Conservation (phyloP, 164 flowering plant genomes). For the Malania oleifera region DNA sequence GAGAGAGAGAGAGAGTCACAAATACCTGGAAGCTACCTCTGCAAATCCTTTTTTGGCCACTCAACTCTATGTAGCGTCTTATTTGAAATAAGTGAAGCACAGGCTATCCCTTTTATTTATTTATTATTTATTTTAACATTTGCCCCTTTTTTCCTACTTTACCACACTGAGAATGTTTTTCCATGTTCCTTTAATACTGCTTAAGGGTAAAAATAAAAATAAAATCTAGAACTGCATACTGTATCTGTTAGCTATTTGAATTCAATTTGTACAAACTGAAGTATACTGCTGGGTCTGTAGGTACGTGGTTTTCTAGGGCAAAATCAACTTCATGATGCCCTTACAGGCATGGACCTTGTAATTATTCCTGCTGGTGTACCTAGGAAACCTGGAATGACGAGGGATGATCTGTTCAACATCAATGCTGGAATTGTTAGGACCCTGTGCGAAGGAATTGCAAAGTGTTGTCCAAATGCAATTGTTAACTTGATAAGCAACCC, state of each 20-base stretch:
- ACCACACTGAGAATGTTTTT: too few relatives aligned
- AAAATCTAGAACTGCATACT: too few relatives aligned
- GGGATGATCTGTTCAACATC: constrained; percentile 94
- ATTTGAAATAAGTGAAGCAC: too few relatives aligned
- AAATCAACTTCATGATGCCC: constrained; percentile 73
- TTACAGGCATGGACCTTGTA: constrained; percentile 92
- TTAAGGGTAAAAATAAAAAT: too few relatives aligned
- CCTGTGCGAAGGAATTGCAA: constrained; percentile 81
- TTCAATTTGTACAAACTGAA: not conserved
- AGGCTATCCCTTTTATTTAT: too few relatives aligned
- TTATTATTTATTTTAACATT: too few relatives aligned
- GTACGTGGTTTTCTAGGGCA: constrained; percentile 94
- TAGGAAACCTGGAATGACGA: constrained; percentile 98
- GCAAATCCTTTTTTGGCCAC: too few relatives aligned
- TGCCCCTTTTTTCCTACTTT: too few relatives aligned
- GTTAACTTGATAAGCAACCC: constrained; percentile 80
- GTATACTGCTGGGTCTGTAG: constrained; percentile 28
- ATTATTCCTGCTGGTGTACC: constrained; percentile 99
- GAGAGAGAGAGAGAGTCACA: too few relatives aligned
- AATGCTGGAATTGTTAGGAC: constrained; percentile 97
- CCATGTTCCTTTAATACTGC: too few relatives aligned
- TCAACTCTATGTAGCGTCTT: too few relatives aligned
- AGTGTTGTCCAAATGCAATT: constrained; percentile 79
- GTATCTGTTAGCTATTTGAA: not conserved
- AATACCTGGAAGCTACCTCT: too few relatives aligned